Percentiles rank a stretch among this genome's conserved stretches.
These are phyloP conservation scores for Aristolochia californica DNA, from an alignment of 164 flowering plant genomes.

Conservation along the genomic window DNA sequence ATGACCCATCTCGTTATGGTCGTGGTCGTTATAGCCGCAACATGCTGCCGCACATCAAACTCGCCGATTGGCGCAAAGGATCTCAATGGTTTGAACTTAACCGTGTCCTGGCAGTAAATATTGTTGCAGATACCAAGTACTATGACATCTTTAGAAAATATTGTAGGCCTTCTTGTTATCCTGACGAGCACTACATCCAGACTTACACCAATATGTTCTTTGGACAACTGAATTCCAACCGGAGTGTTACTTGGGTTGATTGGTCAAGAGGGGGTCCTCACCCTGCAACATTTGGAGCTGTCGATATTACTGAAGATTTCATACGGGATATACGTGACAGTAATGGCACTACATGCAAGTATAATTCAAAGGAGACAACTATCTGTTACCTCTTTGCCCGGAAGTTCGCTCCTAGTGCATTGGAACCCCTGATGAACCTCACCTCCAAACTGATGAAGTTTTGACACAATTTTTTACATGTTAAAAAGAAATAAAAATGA, in stretches of 20 bases:
- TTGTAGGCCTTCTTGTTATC: slow-evolving; percentile 79
- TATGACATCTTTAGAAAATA: slow-evolving; percentile 50
- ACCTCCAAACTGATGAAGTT: slow-evolving; percentile 21
- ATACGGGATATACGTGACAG: slow-evolving; percentile 35
- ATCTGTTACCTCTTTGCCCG: slow-evolving; percentile 32
- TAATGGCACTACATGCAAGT: slow-evolving; percentile 50
- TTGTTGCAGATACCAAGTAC: slow-evolving; percentile 68
- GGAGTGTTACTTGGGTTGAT: slow-evolving; percentile 81
- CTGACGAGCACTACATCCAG: slow-evolving; percentile 82
- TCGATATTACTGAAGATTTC: slow-evolving; percentile 47
- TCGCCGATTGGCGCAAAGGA: slow-evolving; percentile 83
- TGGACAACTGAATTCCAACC: slow-evolving; percentile 43
- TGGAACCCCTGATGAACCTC: slow-evolving; percentile 31
- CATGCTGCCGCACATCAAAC: slow-evolving; percentile 62
- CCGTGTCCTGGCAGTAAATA: slow-evolving; percentile 40
- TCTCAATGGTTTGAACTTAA: slow-evolving; percentile 86
- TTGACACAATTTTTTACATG: slow-evolving; percentile 10
- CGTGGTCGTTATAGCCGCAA: slow-evolving; percentile 74
- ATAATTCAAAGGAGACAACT: slow-evolving; percentile 32
- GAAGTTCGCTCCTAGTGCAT: slow-evolving; percentile 28
- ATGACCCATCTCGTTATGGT: slow-evolving; percentile 78
- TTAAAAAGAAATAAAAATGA: slow-evolving; percentile 1
- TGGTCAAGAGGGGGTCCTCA: slow-evolving; percentile 81
- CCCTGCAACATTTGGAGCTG: slow-evolving; percentile 42
- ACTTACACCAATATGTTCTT: slow-evolving; percentile 62